Evolutionary conservation across 2,329 filamentous ascomycete genomes (phyloP).

Genomic region (Hypoxylon sp.): DNA sequence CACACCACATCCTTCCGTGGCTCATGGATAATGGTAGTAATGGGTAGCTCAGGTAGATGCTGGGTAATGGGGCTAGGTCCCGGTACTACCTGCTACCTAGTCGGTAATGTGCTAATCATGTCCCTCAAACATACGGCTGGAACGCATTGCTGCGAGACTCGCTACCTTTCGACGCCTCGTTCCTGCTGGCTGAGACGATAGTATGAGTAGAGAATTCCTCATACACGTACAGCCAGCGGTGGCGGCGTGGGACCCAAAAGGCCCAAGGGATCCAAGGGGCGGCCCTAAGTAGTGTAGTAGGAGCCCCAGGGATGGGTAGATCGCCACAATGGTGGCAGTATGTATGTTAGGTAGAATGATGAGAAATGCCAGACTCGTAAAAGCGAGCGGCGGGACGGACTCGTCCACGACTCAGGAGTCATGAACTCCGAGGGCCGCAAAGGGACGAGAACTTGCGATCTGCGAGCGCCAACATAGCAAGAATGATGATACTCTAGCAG

Average conservation of each 20-base stretch:
- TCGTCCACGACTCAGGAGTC: conserved; percentile 42
- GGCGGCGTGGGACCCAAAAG: conserved; percentile 40
- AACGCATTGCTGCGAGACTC: conserved; percentile 38
- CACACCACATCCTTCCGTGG: conserved; percentile 52
- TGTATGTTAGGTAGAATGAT: neutral
- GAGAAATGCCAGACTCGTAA: conserved; percentile 30
- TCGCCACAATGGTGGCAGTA: conserved; percentile 35
- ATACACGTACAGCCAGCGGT: conserved; percentile 39
- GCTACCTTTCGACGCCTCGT: conserved; percentile 44
- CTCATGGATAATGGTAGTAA: conserved; percentile 46
- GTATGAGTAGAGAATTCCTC: conserved; percentile 44
- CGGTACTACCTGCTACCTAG: conserved; percentile 14
- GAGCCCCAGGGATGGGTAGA: conserved; percentile 38
- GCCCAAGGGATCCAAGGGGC: conserved; percentile 28
- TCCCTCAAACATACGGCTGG: conserved; percentile 36
- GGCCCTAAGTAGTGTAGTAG: conserved; percentile 17
- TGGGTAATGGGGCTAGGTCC: conserved; percentile 24
- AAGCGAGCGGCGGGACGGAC: conserved; percentile 19
- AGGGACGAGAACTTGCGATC: conserved; percentile 38
- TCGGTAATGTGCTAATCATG: conserved; percentile 1
- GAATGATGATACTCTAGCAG: conserved; percentile 21
- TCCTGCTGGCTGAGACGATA: conserved; percentile 48
- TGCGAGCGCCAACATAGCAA: conserved; percentile 42
- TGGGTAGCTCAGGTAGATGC: conserved; percentile 18
- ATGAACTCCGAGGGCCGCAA: conserved; percentile 31